These are phyloP conservation scores for Trichophyton schoenleinii DNA, from an alignment of 2,329 filamentous ascomycete genomes.

Conservation along the genomic window DNA sequence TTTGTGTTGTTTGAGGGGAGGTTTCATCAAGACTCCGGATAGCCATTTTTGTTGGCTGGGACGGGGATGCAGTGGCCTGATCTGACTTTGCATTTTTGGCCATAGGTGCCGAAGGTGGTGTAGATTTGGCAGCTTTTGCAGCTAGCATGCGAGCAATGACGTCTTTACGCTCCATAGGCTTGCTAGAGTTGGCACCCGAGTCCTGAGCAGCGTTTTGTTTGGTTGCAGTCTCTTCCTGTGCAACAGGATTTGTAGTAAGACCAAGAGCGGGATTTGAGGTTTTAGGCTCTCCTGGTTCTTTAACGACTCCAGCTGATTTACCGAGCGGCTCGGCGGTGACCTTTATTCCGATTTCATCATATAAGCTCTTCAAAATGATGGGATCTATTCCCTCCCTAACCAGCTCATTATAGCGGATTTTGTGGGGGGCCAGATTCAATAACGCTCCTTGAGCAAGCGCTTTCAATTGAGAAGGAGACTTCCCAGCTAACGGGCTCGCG, in stretches of 20 bases:
- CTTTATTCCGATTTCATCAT: slow-evolving; percentile 53
- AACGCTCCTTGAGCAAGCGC: slow-evolving; percentile 53
- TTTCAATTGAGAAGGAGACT: slow-evolving; percentile 28
- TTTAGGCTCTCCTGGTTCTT: background rate
- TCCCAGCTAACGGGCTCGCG: slow-evolving; percentile 12
- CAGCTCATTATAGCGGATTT: slow-evolving; percentile 62
- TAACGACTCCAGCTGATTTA: background rate
- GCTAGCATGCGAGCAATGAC: slow-evolving; percentile 64
- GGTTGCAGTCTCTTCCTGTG: background rate
- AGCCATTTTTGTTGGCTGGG: background rate
- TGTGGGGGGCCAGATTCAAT: slow-evolving; percentile 47
- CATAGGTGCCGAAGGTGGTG: background rate
- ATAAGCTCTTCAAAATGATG: slow-evolving; percentile 50
- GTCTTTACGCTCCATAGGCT: slow-evolving; percentile 56
- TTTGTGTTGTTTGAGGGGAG: background rate
- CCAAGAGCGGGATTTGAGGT: background rate
- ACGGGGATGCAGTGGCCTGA: background rate
- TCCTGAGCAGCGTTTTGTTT: background rate
- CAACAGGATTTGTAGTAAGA: background rate
- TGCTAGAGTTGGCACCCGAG: slow-evolving; percentile 17
- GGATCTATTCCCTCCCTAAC: slow-evolving; percentile 60
- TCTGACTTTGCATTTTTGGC: background rate
- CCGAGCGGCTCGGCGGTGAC: slow-evolving; percentile 15
- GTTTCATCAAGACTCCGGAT: background rate
- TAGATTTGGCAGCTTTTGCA: slow-evolving; percentile 51